These are phyloP conservation scores for Aspergillus pseudonomiae DNA, from an alignment of 2,329 filamentous ascomycete species.

Conservation along the genomic window DNA sequence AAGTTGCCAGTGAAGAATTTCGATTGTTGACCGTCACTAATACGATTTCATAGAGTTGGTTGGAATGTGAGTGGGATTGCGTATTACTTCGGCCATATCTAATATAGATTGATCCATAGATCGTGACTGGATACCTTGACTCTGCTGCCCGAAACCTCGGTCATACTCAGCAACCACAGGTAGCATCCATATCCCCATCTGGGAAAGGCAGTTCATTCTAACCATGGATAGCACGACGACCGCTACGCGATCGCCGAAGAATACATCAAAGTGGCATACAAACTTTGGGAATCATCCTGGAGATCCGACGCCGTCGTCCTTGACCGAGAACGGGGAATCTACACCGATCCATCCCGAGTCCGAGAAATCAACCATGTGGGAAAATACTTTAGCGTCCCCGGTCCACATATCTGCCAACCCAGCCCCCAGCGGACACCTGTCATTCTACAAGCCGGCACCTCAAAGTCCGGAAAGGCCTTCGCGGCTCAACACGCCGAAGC, in stretches of 20 bases:
- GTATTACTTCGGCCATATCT: conserved; percentile 11
- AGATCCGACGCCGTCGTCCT: conserved; percentile 66
- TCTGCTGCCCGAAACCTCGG: conserved; percentile 67
- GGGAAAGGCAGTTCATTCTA: background rate
- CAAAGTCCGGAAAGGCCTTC: conserved; percentile 66
- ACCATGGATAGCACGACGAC: conserved; percentile 59
- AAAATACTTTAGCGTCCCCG: conserved; percentile 65
- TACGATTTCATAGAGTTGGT: conserved; percentile 45
- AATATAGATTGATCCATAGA: conserved; percentile 34
- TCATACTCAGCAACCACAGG: conserved; percentile 55
- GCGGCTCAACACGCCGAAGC: conserved; percentile 72
- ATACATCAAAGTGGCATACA: conserved; percentile 67
- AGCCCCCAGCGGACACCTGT: conserved; percentile 70
- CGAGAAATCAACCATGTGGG: conserved; percentile 68
- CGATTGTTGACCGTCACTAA: background rate
- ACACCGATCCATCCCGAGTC: conserved; percentile 61
- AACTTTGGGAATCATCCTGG: conserved; percentile 70
- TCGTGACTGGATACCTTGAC: conserved; percentile 70
- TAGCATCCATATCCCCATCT: conserved; percentile 10
- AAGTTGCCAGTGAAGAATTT: conserved; percentile 19
- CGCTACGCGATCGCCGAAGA: conserved; percentile 67
- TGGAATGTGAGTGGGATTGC: conserved; percentile 53
- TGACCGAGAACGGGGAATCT: conserved; percentile 61
- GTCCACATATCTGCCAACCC: conserved; percentile 68
- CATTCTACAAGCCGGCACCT: conserved; percentile 71